A percentile compares a stretch with the other conserved stretches of the same genome.
phyloP scores from a whole-genome alignment of 805 yeast genomes.

The Candida sithepensis region DNA sequence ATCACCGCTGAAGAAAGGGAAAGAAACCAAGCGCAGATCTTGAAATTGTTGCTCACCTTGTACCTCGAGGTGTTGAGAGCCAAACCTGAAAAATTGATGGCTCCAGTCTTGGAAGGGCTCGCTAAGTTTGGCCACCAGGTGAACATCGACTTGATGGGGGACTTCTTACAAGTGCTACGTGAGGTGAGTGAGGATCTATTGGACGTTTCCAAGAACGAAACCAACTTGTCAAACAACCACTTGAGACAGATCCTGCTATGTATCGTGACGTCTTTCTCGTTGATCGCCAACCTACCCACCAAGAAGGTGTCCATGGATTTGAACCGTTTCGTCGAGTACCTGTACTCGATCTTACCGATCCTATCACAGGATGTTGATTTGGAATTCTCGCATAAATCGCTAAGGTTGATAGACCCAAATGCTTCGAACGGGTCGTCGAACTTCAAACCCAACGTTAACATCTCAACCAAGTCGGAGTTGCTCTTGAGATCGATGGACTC shows the following conservation, averaged over 20 bases:
- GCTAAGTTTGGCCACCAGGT: slow-evolving; percentile 90
- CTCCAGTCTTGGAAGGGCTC: slow-evolving; percentile 86
- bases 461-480: slow-evolving; percentile 85
- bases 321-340: slow-evolving; percentile 70
- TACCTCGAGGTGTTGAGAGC: slow-evolving; percentile 75
- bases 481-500: slow-evolving; percentile 73
- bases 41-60: slow-evolving; percentile 65
- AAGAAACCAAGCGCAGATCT: slow-evolving; percentile 75
- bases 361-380: slow-evolving; percentile 76
- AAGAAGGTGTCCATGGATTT: slow-evolving; percentile 77
- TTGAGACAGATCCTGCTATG: slow-evolving; percentile 76
- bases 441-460: slow-evolving; percentile 69
- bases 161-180: slow-evolving; percentile 81
- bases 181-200: slow-evolving; percentile 62
- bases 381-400: slow-evolving; percentile 78
- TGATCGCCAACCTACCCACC: slow-evolving; percentile 70
- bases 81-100: slow-evolving; percentile 64
- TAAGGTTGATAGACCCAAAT: slow-evolving; percentile 78
- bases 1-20: slow-evolving; percentile 87
- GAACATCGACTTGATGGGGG: slow-evolving; percentile 89
- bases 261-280: slow-evolving; percentile 84
- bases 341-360: slow-evolving; percentile 66
- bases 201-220: slow-evolving; percentile 41
- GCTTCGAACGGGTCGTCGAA: slow-evolving; percentile 31
- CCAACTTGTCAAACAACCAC: slow-evolving; percentile 39